A percentile compares a stretch with the other conserved stretches of the same genome.
These are phyloP conservation scores for Filosporella fistucella DNA, from an alignment of 495 filamentous ascomycete genomes.

Conservation along the genomic window DNA sequence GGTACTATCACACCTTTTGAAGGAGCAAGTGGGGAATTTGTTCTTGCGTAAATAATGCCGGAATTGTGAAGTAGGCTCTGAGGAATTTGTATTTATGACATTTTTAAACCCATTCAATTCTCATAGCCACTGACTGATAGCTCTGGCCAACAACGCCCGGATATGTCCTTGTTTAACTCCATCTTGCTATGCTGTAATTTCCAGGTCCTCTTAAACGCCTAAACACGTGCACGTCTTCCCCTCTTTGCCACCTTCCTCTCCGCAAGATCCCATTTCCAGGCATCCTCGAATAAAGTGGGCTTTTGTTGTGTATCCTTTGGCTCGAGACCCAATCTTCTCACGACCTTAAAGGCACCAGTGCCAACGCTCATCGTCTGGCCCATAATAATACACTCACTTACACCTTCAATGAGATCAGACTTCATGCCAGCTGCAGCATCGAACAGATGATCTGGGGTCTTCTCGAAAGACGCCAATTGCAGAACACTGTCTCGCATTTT, in stretches of 20 bases:
- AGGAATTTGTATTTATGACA: too few species aligned
- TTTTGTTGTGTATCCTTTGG: constrained; percentile 57
- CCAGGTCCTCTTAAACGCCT: too few species aligned
- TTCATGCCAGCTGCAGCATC: constrained; percentile 90
- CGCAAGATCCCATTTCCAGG: constrained; percentile 41
- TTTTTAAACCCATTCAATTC: too few species aligned
- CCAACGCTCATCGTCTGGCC: constrained; percentile 88
- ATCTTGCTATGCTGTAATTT: too few species aligned
- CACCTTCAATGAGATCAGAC: constrained; percentile 82
- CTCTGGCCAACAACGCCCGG: too few species aligned
- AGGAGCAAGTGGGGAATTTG: constrained; percentile 67
- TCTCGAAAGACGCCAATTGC: constrained; percentile 95
- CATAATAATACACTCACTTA: constrained; percentile 98
- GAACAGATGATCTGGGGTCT: constrained; percentile 96
- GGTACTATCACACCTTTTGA: constrained; percentile 74
- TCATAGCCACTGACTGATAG: too few species aligned
- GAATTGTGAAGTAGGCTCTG: too few species aligned
- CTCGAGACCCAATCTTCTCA: constrained; percentile 66
- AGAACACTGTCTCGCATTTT: constrained; percentile 97
- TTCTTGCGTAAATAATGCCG: constrained; percentile 27
- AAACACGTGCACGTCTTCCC: too few species aligned
- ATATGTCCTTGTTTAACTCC: too few species aligned
- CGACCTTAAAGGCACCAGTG: constrained; percentile 87
- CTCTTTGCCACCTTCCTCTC: constrained; percentile 19
- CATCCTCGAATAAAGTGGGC: constrained; percentile 73